These are phyloP conservation scores for Tolypocladium endophyticum DNA, from an alignment of 2,329 filamentous ascomycete species.

Conservation along the genomic window DNA sequence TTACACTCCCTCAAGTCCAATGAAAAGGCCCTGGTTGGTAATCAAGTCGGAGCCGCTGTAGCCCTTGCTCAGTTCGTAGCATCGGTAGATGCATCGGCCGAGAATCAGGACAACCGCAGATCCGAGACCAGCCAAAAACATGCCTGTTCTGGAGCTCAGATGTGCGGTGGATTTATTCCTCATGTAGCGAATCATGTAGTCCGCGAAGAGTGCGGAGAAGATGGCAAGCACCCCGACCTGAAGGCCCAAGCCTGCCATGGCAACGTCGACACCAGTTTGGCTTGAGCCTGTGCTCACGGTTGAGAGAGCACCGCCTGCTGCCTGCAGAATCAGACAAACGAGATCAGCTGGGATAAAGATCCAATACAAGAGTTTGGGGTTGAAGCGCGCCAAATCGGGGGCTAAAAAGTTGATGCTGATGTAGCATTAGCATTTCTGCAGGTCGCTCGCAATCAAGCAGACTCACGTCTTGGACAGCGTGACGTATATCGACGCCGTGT, in stretches of 20 bases:
- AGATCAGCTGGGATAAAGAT: slow-evolving; percentile 43
- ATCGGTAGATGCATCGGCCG: slow-evolving; percentile 50
- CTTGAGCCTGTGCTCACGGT: slow-evolving; percentile 32
- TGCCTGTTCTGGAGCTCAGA: slow-evolving; percentile 12
- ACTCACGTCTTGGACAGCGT: slow-evolving; percentile 35
- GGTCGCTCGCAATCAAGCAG: neutral
- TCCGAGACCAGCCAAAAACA: slow-evolving; percentile 41
- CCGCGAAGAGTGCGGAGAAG: slow-evolving; percentile 36
- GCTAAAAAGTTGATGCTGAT: slow-evolving; percentile 28
- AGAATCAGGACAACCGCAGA: slow-evolving; percentile 49
- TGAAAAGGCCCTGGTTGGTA: slow-evolving; percentile 38
- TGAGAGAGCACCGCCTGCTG: slow-evolving; percentile 41
- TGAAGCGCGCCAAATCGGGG: slow-evolving; percentile 27
- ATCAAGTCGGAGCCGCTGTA: slow-evolving; percentile 45
- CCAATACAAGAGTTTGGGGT: slow-evolving; percentile 29
- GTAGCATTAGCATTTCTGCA: slow-evolving; percentile 1
- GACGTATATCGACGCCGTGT: slow-evolving; percentile 54
- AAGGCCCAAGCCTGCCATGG: slow-evolving; percentile 42
- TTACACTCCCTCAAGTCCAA: slow-evolving; percentile 41
- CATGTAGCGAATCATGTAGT: slow-evolving; percentile 34
- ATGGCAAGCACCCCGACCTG: slow-evolving; percentile 44
- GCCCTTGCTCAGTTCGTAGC: slow-evolving; percentile 53
- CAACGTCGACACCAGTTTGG: slow-evolving; percentile 24
- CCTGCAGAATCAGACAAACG: slow-evolving; percentile 44
- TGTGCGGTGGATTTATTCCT: slow-evolving; percentile 8